A percentile compares a stretch with the other conserved stretches of the same genome.
Evolutionary conservation across 2,329 filamentous ascomycete genomes (phyloP).

Genomic region (Sclerotiophoma versabilis): DNA sequence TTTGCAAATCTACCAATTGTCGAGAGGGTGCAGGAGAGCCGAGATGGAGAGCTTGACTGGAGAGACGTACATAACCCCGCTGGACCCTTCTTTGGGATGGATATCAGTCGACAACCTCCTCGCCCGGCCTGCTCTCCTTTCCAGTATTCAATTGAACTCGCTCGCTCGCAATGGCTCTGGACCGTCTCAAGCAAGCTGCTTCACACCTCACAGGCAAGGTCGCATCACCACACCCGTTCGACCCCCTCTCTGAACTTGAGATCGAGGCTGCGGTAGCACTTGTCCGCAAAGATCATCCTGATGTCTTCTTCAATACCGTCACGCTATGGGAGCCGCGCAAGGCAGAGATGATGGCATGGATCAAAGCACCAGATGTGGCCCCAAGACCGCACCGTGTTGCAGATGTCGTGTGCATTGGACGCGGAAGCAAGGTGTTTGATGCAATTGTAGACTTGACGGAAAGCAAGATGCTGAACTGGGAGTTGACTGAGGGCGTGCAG

Average conservation of each 20-base stretch:
- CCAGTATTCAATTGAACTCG: neutral
- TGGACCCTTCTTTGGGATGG: neutral
- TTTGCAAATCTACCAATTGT: conserved; percentile 11
- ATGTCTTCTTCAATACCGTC: conserved; percentile 85
- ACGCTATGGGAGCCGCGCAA: conserved; percentile 86
- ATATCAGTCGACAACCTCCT: neutral
- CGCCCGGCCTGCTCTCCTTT: neutral
- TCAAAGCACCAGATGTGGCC: conserved; percentile 67
- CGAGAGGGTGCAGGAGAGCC: neutral
- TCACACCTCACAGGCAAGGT: conserved; percentile 65
- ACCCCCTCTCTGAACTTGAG: conserved; percentile 75
- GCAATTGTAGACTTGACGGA: conserved; percentile 77
- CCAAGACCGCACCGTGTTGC: conserved; percentile 74
- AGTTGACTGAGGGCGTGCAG: conserved; percentile 76
- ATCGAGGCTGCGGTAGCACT: conserved; percentile 75
- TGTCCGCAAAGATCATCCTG: conserved; percentile 72
- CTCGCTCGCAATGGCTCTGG: conserved; percentile 61
- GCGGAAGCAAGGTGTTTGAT: conserved; percentile 81
- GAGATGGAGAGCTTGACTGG: neutral
- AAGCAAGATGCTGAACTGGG: conserved; percentile 75
- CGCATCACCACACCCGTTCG: conserved; percentile 72
- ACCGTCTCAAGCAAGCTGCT: conserved; percentile 69
- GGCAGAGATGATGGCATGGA: conserved; percentile 80
- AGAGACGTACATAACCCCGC: conserved; percentile 13
- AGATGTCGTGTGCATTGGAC: conserved; percentile 82